Evolutionary conservation across 2,329 filamentous ascomycete species (phyloP).

Genomic region (Aschersonia sp.): DNA sequence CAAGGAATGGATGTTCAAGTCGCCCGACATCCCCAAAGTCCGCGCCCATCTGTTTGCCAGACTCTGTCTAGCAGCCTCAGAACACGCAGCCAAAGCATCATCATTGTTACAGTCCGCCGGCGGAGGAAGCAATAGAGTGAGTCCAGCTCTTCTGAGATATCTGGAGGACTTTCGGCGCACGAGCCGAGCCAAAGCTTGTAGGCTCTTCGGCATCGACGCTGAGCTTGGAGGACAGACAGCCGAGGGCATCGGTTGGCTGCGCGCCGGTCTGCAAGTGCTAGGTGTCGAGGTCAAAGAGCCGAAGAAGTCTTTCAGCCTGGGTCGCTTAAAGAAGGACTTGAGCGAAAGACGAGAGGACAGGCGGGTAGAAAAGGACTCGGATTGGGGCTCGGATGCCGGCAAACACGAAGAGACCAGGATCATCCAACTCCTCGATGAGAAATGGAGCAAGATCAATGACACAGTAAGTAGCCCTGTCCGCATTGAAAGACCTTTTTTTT

Average conservation of each 20-base stretch:
- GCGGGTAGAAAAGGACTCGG: conserved; percentile 55
- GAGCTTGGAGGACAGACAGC: conserved; percentile 72
- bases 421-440: conserved; percentile 71
- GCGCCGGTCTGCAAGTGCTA: conserved; percentile 61
- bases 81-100: conserved; percentile 65
- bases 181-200: conserved; percentile 69
- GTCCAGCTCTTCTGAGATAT: conserved; percentile 56
- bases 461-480: conserved; percentile 42
- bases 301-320: conserved; percentile 42
- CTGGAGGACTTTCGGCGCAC: conserved; percentile 60
- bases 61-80: conserved; percentile 73
- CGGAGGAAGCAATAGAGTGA: conserved; percentile 34
- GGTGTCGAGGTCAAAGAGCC: conserved; percentile 41
- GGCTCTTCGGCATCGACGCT: conserved; percentile 82
- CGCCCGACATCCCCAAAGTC: conserved; percentile 77
- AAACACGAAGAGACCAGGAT: conserved; percentile 73
- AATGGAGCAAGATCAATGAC: conserved; percentile 90
- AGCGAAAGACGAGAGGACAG: conserved; percentile 66
- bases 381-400: conserved; percentile 75
- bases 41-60: conserved; percentile 78
- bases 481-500: conserved; percentile 5
- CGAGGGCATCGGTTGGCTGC: conserved; percentile 74
- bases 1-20: conserved; percentile 93
- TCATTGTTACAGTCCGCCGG: conserved; percentile 29
- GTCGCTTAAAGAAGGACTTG: conserved; percentile 58